Base-by-base conservation (phyloP, 164 flowering plant species). In the Vitis labrusca region DNA sequence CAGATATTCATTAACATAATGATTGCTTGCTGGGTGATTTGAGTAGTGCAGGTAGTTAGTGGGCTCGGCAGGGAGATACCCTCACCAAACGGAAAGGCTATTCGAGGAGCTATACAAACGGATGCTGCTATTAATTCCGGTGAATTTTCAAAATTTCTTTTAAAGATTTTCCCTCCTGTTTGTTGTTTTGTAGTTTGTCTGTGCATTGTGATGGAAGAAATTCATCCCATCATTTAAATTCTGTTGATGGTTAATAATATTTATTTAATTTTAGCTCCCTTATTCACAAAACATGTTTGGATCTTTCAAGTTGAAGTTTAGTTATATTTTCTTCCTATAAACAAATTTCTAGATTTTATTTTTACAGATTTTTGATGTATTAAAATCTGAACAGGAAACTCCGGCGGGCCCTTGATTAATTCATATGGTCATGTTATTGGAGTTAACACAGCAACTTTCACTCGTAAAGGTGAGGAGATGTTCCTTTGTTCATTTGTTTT, bases 101-200 rank as follows among this genome's bases (percentile, higher is more conserved):
- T 94, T 65, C 77, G 83, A 37, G 97, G 92, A 71, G 98, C 91
- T 53, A 94, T 92, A 67, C 98, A 94, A 76, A 94, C 97, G 13
- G 97, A 94, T 85, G 97, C 97, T 67, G 90, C 93, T 66, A 92
- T 94, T 62, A 94, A 88, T 80, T 76, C 98, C n/a, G 97, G 97
- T 90, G 72, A 69, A 48, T 29, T 63, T 32, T 65, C 16, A 2
- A 15, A 9, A 3, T 53, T 47, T 32, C 32, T 5, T 32, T 7
- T 29, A 7, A 8, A 12, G 55, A 14, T 30, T 49, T 32, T 32
- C 58, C 44, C 44, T 51, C 59, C 15, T 59, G 17, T 61, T 69
- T 62, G 12, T 6, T 61, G 51, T 5, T 30, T 47, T 11, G 44
- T 32, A 32, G 48, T 15, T 17, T 29, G 19, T 30, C 13, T 9